Evolutionary conservation across 106 monocot species (phyloP), one percentile per base, ranked within the genome.

Genomic region (Hemerocallis citrina): DNA sequence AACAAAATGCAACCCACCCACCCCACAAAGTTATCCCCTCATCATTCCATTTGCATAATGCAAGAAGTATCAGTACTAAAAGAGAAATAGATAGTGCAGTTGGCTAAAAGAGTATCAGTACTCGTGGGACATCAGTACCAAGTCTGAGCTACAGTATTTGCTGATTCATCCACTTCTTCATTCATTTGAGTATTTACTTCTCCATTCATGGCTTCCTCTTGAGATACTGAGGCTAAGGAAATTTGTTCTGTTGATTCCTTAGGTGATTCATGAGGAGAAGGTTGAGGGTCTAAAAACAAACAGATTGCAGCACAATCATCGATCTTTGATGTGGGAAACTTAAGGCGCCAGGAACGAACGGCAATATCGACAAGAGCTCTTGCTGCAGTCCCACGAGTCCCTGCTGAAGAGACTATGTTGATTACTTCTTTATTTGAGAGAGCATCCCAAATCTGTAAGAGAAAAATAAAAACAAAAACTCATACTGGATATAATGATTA

Each of bases 361-460:
- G 85, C 85, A 59, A 62, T 63, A 41, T 80, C 80, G 31, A 85
- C 77, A 2, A 85, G 20, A 49, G 74, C 70, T 65, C 77, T 73
- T 1, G 85, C 80, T 40, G 85, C 80, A 6, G 74, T 80, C 28
- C 70, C 56, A 12, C 71, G 73, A 34, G 63, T 71, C 5, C 77
- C 80, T 17, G 85, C 85, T 6, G 77, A 74, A 42, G 85, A 67
- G 5, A 85, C 61, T 0, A 85, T 74, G 32, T 85, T 74, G 3
- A 85, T 70, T 3, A 77, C 85, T 68, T 85, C 85, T 63, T 80
- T 70, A 54, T 80, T 85, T 29, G 85, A 74, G 37, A 85, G 66
- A 25, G 73, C 85, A 77, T 85, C 85, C 85, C 85, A 85, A 10
- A 85, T 52, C 85, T 85, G 19, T 40, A n/a, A n/a, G n/a, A n/a